Evolutionary conservation across 306 rosid genomes (phyloP).

Genomic region (Neltuma alba): DNA sequence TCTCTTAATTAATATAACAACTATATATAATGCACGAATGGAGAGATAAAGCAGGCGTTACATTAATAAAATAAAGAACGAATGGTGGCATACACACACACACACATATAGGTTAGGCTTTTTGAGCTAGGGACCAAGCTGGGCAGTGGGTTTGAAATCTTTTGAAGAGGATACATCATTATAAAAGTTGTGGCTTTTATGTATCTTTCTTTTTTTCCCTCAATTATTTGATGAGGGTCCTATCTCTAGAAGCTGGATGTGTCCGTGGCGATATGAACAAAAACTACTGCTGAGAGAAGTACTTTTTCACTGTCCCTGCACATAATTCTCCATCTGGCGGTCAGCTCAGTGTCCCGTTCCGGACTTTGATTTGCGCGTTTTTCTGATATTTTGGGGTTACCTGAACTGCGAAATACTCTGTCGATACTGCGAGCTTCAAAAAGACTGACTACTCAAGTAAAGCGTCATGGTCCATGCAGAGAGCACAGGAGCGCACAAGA

Average conservation of each 20-base stretch:
- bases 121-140: not conserved
- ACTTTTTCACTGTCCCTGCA: not conserved
- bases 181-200: not conserved
- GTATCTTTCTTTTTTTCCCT: not conserved
- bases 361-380: too few relatives aligned
- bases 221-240: constrained; percentile 6
- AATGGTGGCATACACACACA: not conserved
- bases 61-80: not conserved
- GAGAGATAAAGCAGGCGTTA: not conserved
- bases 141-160: not conserved
- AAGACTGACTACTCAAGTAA: not conserved
- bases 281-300: not conserved
- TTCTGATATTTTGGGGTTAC: not conserved
- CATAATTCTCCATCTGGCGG: not conserved
- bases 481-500: not conserved
- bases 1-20: not conserved
- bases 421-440: not conserved
- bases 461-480: not conserved
- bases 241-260: not conserved
- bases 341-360: not conserved
- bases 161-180: not conserved
- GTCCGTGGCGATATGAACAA: not conserved
- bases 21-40: not conserved
- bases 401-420: not conserved
- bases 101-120: not conserved